Conservation (phyloP, 768 basidiomycete genomes). For the Lactarius evosmus region DNA sequence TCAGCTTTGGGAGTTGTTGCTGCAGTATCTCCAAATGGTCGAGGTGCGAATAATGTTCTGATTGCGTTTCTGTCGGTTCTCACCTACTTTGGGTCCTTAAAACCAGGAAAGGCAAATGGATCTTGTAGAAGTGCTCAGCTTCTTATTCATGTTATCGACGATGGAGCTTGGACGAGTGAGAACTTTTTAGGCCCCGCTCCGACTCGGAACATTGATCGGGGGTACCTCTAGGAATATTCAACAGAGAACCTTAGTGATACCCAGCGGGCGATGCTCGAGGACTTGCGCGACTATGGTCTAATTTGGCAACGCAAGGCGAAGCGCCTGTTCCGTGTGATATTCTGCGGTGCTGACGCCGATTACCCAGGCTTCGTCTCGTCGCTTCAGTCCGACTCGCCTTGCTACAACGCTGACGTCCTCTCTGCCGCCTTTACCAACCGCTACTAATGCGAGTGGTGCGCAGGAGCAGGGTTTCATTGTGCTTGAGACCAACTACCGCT, state of each 20-base stretch:
- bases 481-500: conserved; percentile 95
- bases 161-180: conserved; percentile 89
- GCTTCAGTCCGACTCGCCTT: conserved; percentile 92
- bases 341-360: conserved; percentile 8
- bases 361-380: conserved; percentile 63
- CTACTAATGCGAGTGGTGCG: conserved; percentile 50
- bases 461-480: conserved; percentile 87
- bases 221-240: conserved; percentile 71
- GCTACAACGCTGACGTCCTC: conserved; percentile 94
- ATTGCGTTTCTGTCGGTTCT: neutral
- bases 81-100: neutral
- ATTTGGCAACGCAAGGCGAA: conserved; percentile 79
- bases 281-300: conserved; percentile 92
- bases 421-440: conserved; percentile 71
- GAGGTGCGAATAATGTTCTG: conserved; percentile 50
- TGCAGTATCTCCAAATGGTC: conserved; percentile 84
- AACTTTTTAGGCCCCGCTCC: conserved; percentile 24
- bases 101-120: conserved; percentile 82
- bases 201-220: conserved; percentile 13
- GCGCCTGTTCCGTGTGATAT: neutral
- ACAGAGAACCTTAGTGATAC: conserved; percentile 74
- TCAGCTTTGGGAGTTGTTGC: conserved; percentile 91
- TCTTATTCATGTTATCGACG: conserved; percentile 95
- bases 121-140: conserved; percentile 87
- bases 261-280: conserved; percentile 84